Evolutionary conservation across 1,284 basidiomycete genomes (phyloP).

Genomic region (Pholiota adiposa): DNA sequence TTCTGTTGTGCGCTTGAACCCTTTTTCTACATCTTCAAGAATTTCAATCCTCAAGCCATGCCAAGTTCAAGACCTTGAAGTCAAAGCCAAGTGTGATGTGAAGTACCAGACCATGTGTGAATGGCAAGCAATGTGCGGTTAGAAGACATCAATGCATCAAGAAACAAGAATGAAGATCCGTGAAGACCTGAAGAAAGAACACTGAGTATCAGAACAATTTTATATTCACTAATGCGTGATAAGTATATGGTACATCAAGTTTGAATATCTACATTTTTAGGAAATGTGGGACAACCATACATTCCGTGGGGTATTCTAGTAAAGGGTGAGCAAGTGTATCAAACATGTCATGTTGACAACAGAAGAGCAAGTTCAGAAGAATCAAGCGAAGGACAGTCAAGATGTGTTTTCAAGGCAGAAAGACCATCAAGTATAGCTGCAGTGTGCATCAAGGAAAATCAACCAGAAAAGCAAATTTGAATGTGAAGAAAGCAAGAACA

Average conservation of each 20-base stretch:
- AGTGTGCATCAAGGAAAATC: not conserved
- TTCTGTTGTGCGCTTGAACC: slow-evolving; percentile 3
- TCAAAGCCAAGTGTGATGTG: not conserved
- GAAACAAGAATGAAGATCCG: not conserved
- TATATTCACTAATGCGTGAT: not conserved
- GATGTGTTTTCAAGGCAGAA: not conserved
- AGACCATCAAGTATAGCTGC: not conserved
- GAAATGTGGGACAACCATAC: not conserved
- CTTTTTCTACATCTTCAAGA: not conserved
- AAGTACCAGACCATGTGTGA: not conserved
- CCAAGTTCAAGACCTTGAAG: not conserved
- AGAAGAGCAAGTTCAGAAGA: not conserved
- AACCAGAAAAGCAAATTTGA: not conserved
- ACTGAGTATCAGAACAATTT: not conserved
- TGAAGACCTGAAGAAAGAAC: no score
- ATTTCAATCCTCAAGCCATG: not conserved
- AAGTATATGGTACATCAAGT: slow-evolving; percentile 3
- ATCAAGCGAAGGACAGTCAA: not conserved
- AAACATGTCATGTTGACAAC: not conserved
- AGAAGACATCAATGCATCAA: not conserved
- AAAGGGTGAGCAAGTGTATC: not conserved
- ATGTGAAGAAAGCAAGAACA: not conserved
- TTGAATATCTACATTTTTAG: not conserved
- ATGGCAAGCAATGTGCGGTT: not conserved
- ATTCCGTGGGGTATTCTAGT: not conserved